Evolutionary conservation across 2,329 filamentous ascomycete genomes (phyloP).

Genomic region (Exophiala sp.): DNA sequence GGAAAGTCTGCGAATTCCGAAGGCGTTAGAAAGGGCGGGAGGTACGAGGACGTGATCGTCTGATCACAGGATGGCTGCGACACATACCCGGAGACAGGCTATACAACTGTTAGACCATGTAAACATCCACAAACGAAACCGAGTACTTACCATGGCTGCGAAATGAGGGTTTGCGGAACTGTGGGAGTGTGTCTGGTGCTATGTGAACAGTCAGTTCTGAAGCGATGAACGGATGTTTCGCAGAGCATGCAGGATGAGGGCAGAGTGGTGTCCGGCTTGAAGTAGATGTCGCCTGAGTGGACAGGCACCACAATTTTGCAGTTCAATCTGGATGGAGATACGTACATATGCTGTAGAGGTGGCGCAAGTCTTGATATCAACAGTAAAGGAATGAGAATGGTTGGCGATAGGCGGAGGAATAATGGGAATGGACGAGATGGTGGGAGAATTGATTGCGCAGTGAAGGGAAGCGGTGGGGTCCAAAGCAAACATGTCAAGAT

Average conservation of each 20-base stretch:
- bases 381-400: background rate
- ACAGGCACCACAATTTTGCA: background rate
- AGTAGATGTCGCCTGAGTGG: background rate
- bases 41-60: background rate
- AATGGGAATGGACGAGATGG: constrained; percentile 1
- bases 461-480: background rate
- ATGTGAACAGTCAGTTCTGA: constrained; percentile 9
- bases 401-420: background rate
- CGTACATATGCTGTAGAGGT: constrained; percentile 1
- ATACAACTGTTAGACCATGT: constrained; percentile 9
- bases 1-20: constrained; percentile 37
- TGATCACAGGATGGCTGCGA: constrained; percentile 4
- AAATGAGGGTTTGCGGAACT: background rate
- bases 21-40: constrained; percentile 11
- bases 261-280: background rate
- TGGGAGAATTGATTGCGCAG: constrained; percentile 8
- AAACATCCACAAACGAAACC: background rate
- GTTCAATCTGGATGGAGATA: background rate
- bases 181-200: constrained; percentile 10
- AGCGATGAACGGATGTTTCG: constrained; percentile 3
- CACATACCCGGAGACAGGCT: constrained; percentile 30
- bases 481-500: background rate
- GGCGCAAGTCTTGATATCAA: background rate
- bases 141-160: constrained; percentile 24
- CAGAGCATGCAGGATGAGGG: background rate